phyloP scores from a whole-genome alignment of 2,329 filamentous ascomycete species.

The Beauveria rudraprayagi region DNA sequence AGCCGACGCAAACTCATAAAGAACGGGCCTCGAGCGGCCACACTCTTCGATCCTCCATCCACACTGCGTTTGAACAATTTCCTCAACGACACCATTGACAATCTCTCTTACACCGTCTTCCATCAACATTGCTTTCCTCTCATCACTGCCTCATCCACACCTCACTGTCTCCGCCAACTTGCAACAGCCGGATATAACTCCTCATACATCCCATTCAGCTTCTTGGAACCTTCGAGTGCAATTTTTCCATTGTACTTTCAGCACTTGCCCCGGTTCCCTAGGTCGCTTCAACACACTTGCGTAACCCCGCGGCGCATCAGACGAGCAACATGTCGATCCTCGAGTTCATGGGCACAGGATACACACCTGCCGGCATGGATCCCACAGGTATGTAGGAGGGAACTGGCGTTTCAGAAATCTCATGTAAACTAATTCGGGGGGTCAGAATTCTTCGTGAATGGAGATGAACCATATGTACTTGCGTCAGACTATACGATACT shows the following conservation, averaged over 20 bases:
- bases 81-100: neutral
- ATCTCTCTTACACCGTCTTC: neutral
- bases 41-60: neutral
- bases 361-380: slow-evolving; percentile 10
- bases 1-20: neutral
- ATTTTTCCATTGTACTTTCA: neutral
- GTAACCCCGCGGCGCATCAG: neutral
- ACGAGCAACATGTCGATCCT: slow-evolving; percentile 9
- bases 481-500: slow-evolving; percentile 8
- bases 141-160: neutral
- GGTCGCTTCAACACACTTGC: no score
- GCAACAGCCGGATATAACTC: neutral
- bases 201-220: neutral
- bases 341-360: slow-evolving; percentile 6
- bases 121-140: neutral
- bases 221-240: neutral
- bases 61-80: neutral
- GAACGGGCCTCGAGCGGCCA: neutral
- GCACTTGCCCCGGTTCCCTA: neutral
- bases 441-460: slow-evolving; percentile 9
- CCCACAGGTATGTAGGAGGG: neutral
- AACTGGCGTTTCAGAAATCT: neutral
- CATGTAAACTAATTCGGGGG: neutral
- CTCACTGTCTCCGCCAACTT: neutral
- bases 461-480: slow-evolving; percentile 9